Evolutionary conservation across 1,284 basidiomycete species (phyloP).

Genomic region (Ceratobasidium theobromae): DNA sequence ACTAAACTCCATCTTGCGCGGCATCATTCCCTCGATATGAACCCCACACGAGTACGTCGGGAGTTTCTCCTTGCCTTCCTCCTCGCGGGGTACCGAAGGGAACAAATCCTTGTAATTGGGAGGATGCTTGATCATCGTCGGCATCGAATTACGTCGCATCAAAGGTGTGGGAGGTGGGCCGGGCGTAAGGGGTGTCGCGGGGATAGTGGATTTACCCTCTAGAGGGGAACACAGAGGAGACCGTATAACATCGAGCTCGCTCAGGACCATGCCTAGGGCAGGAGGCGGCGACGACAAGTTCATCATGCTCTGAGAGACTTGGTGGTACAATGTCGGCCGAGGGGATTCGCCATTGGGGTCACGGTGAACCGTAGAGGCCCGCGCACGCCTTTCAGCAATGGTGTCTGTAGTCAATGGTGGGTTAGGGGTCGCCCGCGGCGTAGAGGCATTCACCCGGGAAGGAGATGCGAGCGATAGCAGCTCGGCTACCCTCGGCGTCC

Average conservation of each 20-base stretch:
- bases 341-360: neutral
- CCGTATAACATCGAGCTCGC: slow-evolving; percentile 32
- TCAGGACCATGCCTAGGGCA: slow-evolving; percentile 37
- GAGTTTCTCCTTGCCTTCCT: slow-evolving; percentile 81
- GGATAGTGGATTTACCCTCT: slow-evolving; percentile 35
- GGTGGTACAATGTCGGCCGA: slow-evolving; percentile 58
- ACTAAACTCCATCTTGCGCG: slow-evolving; percentile 93
- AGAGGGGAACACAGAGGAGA: slow-evolving; percentile 37
- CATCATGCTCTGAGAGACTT: slow-evolving; percentile 61
- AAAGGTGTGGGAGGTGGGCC: slow-evolving; percentile 39
- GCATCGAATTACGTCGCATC: slow-evolving; percentile 58
- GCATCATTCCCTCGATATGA: slow-evolving; percentile 82
- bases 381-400: slow-evolving; percentile 4
- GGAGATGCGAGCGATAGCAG: neutral
- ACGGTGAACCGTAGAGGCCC: slow-evolving; percentile 1
- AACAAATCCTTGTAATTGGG: slow-evolving; percentile 40
- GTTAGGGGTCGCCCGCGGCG: neutral
- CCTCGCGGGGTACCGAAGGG: slow-evolving; percentile 45
- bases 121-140: slow-evolving; percentile 55
- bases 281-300: slow-evolving; percentile 48
- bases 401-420: neutral
- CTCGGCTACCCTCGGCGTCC: slow-evolving; percentile 4
- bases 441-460: neutral
- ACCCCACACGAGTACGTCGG: slow-evolving; percentile 83
- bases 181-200: slow-evolving; percentile 39